Evolutionary conservation across 2,329 filamentous ascomycete species (phyloP), one percentile per base, ranked within the genome.

Genomic region (Colletotrichum abscissum): DNA sequence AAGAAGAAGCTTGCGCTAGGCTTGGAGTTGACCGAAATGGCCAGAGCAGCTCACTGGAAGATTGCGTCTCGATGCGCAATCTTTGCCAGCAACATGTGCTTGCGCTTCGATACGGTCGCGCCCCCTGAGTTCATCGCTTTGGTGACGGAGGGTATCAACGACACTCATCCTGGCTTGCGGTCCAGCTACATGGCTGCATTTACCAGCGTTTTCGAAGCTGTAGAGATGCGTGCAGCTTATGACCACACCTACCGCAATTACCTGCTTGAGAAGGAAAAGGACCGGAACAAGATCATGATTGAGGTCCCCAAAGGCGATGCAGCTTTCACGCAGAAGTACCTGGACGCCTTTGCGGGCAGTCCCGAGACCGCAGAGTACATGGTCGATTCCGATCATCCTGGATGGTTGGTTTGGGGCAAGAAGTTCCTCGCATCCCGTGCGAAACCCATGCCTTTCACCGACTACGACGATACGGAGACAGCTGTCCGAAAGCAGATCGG

Each of bases 391-490:
- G 96, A 98, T 80, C 94, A 97, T 80, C 95, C 96, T 5, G 97
- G 97, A 38, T 99, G 97, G 97, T 88, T 99, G 22, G 95, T 97
- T 0, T 99, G 97, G 97, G 93, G 93, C 65, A 94, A 97, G 82
- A 91, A 89, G 38, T 96, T 98, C 86, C 92, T 91, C 16, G 97
- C 93, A 0, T 95, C 92, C 81, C 91, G 91, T 74, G 91, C 93
- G 3, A 92, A 93, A 65, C 91, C 95, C 75, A 84, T 80, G 82
- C 92, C 82, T 79, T 98, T 86, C 82, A 90, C 87, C 52, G 84
- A 82, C 57, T 99, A 97, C 78, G 97, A 99, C 78, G 92, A 94
- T 16, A 85, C 94, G 0, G 97, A 99, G 82, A 91, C 84, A 77
- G 87, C 87, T 1, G 91, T 93, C 7, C 92, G 96, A 54, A 88